A percentile compares a stretch with the other conserved stretches of the same genome.
These are phyloP conservation scores for Podaxis sp. DNA, from an alignment of 768 basidiomycete species.

Conservation along the genomic window DNA sequence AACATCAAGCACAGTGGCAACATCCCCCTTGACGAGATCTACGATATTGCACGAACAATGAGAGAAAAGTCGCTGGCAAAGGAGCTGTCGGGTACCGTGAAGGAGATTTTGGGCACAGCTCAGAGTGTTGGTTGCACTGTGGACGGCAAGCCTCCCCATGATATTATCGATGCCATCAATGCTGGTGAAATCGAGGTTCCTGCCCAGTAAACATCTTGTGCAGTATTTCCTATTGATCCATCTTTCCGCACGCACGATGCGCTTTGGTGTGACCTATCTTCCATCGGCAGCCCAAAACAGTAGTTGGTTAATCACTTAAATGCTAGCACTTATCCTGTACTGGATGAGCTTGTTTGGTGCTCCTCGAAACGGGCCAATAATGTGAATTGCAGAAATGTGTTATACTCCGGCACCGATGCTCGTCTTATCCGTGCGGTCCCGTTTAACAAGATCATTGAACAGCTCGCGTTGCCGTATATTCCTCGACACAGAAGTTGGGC, in stretches of 20 bases:
- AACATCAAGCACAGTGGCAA: conserved; percentile 99
- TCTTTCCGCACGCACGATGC: conserved; percentile 11
- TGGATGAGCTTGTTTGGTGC: not conserved
- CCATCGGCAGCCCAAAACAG: not conserved
- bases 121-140: conserved; percentile 97
- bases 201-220: conserved; percentile 59
- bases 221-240: conserved; percentile 18
- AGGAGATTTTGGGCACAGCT: conserved; percentile 98
- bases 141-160: conserved; percentile 90
- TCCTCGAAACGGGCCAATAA: too few relatives aligned
- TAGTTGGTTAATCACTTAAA: not conserved
- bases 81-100: conserved; percentile 81
- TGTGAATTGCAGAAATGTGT: too few relatives aligned
- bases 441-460: too few relatives aligned
- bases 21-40: conserved; percentile 88
- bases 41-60: conserved; percentile 96
- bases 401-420: too few relatives aligned
- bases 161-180: conserved; percentile 85
- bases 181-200: conserved; percentile 83
- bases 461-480: too few relatives aligned
- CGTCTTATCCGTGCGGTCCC: too few relatives aligned
- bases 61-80: conserved; percentile 91
- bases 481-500: too few relatives aligned
- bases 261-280: not conserved
- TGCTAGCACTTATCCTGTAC: not conserved